Percentiles rank a stretch among this genome's conserved stretches.
phyloP scores from a whole-genome alignment of 2,329 filamentous ascomycete genomes.

The Sporothrix pseudoabietina region DNA sequence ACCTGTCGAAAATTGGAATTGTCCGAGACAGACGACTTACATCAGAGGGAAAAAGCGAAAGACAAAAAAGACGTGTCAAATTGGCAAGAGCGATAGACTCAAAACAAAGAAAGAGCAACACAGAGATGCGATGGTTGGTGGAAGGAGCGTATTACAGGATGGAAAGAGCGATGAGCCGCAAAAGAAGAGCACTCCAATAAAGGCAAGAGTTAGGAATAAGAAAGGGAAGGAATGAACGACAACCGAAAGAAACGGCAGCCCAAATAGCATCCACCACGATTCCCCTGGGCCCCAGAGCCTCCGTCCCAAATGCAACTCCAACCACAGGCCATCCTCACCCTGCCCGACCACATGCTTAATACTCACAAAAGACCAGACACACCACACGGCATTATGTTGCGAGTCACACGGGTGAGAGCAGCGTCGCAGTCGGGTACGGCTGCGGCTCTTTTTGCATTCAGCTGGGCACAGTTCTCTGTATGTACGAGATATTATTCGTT shows the following conservation, averaged over 20 bases:
- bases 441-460: constrained; percentile 6
- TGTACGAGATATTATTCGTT: neutral
- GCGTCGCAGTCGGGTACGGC: neutral
- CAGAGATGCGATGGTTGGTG: neutral
- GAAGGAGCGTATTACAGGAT: neutral
- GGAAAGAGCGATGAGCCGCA: neutral
- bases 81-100: neutral
- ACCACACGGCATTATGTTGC: neutral
- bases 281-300: neutral
- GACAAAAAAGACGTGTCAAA: neutral
- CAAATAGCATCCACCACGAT: neutral
- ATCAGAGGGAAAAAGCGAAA: neutral
- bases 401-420: neutral
- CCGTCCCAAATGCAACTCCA: neutral
- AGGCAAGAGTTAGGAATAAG: neutral
- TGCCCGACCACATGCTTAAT: neutral
- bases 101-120: neutral
- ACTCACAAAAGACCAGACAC: neutral
- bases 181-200: neutral
- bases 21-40: neutral
- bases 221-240: constrained; percentile 5
- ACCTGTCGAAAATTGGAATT: neutral
- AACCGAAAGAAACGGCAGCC: neutral
- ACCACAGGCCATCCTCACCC: neutral
- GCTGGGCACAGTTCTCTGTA: neutral